phyloP scores from a whole-genome alignment of 495 filamentous ascomycete species.

The Penicillium cataractarum region DNA sequence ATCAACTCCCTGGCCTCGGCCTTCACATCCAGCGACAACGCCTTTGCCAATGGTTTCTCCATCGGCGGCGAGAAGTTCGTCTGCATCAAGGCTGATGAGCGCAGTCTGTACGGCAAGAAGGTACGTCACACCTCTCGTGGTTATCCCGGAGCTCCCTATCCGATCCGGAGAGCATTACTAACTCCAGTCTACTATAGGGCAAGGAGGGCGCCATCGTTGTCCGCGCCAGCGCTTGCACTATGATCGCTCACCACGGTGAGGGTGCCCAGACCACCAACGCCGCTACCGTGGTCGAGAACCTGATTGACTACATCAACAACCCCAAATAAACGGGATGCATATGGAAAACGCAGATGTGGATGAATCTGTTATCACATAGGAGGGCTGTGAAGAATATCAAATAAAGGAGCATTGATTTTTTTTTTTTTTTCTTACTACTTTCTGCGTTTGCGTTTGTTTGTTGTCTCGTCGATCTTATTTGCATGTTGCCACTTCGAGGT shows the following conservation, averaged over 20 bases:
- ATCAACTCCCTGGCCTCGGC: conserved; percentile 39
- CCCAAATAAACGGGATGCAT: conserved; percentile 27
- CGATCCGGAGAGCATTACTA: neutral
- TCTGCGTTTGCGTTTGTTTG: neutral
- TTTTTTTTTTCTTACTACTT: conserved; percentile 1
- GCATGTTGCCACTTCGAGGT: no score
- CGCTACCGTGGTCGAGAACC: conserved; percentile 43
- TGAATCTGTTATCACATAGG: conserved; percentile 22
- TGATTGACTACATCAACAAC: conserved; percentile 51
- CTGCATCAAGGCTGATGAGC: conserved; percentile 69
- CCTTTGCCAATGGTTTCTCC: conserved; percentile 61
- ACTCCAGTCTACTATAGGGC: conserved; percentile 55
- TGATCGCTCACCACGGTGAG: conserved; percentile 85
- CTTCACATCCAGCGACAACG: conserved; percentile 35
- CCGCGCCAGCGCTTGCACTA: conserved; percentile 82
- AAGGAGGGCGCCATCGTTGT: conserved; percentile 77
- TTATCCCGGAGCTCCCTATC: neutral
- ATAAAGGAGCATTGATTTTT: conserved; percentile 28
- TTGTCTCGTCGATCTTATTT: neutral
- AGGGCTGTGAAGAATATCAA: conserved; percentile 34
- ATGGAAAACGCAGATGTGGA: conserved; percentile 8
- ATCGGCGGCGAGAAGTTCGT: conserved; percentile 75
- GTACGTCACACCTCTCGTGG: conserved; percentile 48
- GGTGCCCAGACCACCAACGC: conserved; percentile 56
- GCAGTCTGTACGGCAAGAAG: conserved; percentile 83